A percentile compares a stretch with the other conserved stretches of the same genome.
Conservation (phyloP, 345 rosid genomes). For the Bretschneidera sinensis region DNA sequence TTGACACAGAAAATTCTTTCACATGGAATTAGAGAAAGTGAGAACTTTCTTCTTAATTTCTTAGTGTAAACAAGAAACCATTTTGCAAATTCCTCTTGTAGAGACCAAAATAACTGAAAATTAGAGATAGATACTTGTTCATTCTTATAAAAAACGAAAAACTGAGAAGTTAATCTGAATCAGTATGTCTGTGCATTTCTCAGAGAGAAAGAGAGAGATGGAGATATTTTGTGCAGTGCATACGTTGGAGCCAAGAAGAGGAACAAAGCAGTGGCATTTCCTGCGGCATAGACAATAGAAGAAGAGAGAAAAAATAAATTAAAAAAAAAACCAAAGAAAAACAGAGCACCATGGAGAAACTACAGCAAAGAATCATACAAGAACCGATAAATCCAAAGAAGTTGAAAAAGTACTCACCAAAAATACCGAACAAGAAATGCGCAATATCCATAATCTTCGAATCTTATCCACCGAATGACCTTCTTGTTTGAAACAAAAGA, state of each 20-base stretch:
- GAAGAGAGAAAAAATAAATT: not conserved
- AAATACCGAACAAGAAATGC: slow-evolving; percentile 84
- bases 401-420: slow-evolving; percentile 45
- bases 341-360: slow-evolving; percentile 9
- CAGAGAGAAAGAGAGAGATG: not conserved
- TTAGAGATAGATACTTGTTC: too few species aligned
- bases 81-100: slow-evolving; percentile 4
- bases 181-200: too few species aligned
- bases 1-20: too few species aligned
- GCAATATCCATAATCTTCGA: slow-evolving; percentile 39
- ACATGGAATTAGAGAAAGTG: too few species aligned
- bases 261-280: slow-evolving; percentile 93
- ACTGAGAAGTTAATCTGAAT: too few species aligned
- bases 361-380: not conserved
- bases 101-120: not conserved
- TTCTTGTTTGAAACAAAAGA: not conserved
- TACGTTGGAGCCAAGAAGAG: slow-evolving; percentile 92
- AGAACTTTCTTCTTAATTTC: not conserved
- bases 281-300: slow-evolving; percentile 35
- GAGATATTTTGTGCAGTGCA: slow-evolving; percentile 12
- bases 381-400: not conserved
- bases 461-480: not conserved
- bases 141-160: not conserved
- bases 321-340: slow-evolving; percentile 2
- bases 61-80: not conserved